Conservation (phyloP, 176 grass and related monocot genomes). For the Olyra latifolia region DNA sequence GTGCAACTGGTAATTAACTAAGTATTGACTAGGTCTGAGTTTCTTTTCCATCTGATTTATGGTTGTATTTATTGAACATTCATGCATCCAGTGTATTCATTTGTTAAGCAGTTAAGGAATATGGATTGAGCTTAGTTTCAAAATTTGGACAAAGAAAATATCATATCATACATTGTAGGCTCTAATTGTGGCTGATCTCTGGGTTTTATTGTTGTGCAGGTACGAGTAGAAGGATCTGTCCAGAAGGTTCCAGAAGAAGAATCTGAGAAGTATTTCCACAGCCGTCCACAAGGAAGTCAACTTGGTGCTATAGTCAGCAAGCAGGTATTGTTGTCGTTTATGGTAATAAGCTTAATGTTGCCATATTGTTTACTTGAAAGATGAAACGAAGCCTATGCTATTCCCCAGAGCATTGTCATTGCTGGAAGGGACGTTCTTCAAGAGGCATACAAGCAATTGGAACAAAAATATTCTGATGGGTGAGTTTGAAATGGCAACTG, state of each 20-base stretch:
- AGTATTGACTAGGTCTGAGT: conserved; percentile 29
- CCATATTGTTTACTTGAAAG: neutral
- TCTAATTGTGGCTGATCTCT: conserved; percentile 29
- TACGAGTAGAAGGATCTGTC: conserved; percentile 91
- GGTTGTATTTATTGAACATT: conserved; percentile 8
- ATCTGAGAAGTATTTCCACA: conserved; percentile 96
- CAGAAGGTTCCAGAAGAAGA: conserved; percentile 86
- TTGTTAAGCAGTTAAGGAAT: neutral
- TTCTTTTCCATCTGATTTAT: conserved; percentile 6
- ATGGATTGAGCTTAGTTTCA: neutral
- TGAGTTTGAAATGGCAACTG: conserved; percentile 35
- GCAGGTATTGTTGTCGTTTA: conserved; percentile 55
- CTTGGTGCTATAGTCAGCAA: conserved; percentile 94
- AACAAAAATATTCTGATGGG: conserved; percentile 84
- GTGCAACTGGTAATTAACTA: conserved; percentile 8
- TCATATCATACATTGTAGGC: neutral
- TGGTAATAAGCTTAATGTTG: neutral
- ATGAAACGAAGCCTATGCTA: conserved; percentile 9
- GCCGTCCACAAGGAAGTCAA: conserved; percentile 91
- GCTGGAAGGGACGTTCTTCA: conserved; percentile 68
- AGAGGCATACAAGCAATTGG: conserved; percentile 72
- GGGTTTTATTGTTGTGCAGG: conserved; percentile 45
- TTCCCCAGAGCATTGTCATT: conserved; percentile 73
- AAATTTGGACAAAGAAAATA: neutral
- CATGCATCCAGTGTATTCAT: conserved; percentile 17